These are phyloP conservation scores for Lactarius hengduanensis DNA, from an alignment of 768 basidiomycete species.

Conservation along the genomic window DNA sequence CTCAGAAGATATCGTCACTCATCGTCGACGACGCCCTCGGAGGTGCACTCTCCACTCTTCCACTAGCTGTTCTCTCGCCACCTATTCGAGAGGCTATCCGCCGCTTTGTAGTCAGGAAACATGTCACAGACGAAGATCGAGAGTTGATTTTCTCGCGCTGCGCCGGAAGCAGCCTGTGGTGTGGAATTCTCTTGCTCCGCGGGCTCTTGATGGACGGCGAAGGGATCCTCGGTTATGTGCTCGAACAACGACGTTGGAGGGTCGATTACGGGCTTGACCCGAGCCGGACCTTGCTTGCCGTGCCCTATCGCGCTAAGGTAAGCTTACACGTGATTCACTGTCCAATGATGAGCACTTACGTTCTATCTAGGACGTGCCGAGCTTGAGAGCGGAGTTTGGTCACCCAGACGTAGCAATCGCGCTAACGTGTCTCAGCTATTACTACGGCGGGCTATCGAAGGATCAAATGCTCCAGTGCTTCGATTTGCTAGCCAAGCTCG, in stretches of 20 bases:
- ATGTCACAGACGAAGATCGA: conserved; percentile 4
- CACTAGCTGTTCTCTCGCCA: conserved; percentile 6
- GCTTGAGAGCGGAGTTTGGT: conserved; percentile 48
- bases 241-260: conserved; percentile 46
- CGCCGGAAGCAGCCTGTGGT: conserved; percentile 33
- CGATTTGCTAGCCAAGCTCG: conserved; percentile 39
- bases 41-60: conserved; percentile 2
- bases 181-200: conserved; percentile 43
- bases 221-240: conserved; percentile 41
- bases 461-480: conserved; percentile 42
- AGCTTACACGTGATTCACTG: neutral
- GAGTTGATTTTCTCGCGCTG: neutral
- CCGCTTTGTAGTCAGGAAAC: conserved; percentile 4
- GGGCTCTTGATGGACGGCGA: conserved; percentile 40
- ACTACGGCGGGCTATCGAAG: conserved; percentile 45
- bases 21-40: conserved; percentile 9
- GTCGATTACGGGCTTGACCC: conserved; percentile 52
- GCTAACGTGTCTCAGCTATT: conserved; percentile 50
- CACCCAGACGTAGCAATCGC: conserved; percentile 50
- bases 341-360: neutral
- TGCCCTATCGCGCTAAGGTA: conserved; percentile 50
- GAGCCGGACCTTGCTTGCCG: conserved; percentile 45
- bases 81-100: conserved; percentile 4
- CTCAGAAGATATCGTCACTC: conserved; percentile 1
- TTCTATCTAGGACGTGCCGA: conserved; percentile 42